Base-by-base conservation (phyloP, 2,329 filamentous ascomycete species). In the Penicillium sp. region DNA sequence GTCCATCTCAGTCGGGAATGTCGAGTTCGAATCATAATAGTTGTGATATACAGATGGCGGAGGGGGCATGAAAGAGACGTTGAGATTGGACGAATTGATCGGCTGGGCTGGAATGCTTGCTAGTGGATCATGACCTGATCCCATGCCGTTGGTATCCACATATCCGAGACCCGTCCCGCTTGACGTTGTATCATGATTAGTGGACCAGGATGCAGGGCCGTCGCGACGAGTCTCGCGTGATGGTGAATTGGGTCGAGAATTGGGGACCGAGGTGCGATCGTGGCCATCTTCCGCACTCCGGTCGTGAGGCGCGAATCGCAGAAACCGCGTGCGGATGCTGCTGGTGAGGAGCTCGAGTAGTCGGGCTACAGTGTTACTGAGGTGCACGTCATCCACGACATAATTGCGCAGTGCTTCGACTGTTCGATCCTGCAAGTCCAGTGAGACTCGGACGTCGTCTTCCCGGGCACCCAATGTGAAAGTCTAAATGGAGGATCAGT, bases 331-430 rank as follows among this genome's bases (percentile, higher is more conserved):
- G 49, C 83, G 82, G 52, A 86, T 82, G 55, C 81, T 82, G 47
- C 80, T 77, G 2, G 82, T 86, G 13, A 87, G 76, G 3, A 81
- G 80, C 58, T 85, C 79, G 13, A 87, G 76, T 14, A 87, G 77
- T 42, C 84, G 82, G 11, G 85, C 83, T 55, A 86, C 86, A 22
- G 83, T 82, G 59, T 83, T 81, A 46, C 81, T 83, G 2, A 88
- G 79, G 66, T 88, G 85, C 14, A 87, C 84, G 62, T 88, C 85
- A 63, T 88, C 85, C 18, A 87, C 85, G 21, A 86, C 84, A 62
- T 80, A 83, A 27, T 79, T 83, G 31, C 81, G 79, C 38, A 88
- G 73, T 8, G 82, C 83, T 57, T 82, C 78, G 7, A 86, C 80
- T 0, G 83, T 85, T 24, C 79, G 77, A 59, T 85, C 82, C 57